Base-by-base conservation (phyloP, 495 filamentous ascomycete genomes). In the Penicillium parvum region DNA sequence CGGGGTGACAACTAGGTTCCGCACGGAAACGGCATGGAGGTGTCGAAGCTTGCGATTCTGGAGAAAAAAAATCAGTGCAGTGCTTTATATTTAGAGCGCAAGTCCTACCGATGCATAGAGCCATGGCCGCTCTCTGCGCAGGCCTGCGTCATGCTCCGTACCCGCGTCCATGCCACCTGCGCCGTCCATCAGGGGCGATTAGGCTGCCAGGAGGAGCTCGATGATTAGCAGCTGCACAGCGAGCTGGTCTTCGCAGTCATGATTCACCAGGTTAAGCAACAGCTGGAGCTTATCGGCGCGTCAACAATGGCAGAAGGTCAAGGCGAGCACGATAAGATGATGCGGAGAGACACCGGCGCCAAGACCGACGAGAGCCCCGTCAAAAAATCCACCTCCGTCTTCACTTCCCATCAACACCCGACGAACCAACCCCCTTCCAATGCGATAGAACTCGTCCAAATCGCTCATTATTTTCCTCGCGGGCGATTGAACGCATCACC, bases 31-130 rank as follows among this genome's bases (percentile, higher is more conserved):
- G 37, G 86, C 88, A 49, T 86, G 81, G 11, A 98, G 73, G 69
- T 96, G 90, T 37, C 92, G 82, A 19, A 98, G 74, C 61, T 84
- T 90, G 52, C 90, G 82, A 59, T 94, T 96, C 81, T 94, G 54
- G 10, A 22, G 26, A 11, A 21, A 15, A 35, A 11, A 21, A 15
- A 35, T 34, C 7, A 60, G 55, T 33, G 7, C 28, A 1, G 48
- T 40, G 18, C 33, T 28, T 22, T 9, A 38, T 15, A 49, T 19
- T 7, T 18, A 17, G 15, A 29, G 23, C 28, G 47, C n/a, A 28
- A n/a, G 18, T 12, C 47, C 36, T 52, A 55, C 47, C 42, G 41
- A 46, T 43, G 52, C 32, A 40, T 55, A 61, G 17, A 61, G 51
- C 54, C 55, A 47, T 19, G 45, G 55, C 41, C 50, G 38, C 21